A percentile compares a stretch with the other conserved stretches of the same genome.
These are phyloP conservation scores for Neoboletus brunneissimus DNA, from an alignment of 768 basidiomycete genomes.

Conservation along the genomic window DNA sequence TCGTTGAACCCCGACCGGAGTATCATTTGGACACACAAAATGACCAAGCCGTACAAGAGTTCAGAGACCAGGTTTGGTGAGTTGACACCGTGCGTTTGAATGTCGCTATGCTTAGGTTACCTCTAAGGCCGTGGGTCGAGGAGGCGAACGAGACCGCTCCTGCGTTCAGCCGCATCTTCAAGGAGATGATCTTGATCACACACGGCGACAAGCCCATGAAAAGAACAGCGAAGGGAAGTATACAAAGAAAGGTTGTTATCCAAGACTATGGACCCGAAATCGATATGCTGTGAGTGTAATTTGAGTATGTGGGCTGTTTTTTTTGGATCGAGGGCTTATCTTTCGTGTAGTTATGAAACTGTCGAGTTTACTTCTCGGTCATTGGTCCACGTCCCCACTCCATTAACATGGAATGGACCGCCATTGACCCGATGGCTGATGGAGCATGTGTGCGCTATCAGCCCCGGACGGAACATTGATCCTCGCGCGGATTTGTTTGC, in stretches of 20 bases:
- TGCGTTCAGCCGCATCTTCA: constrained; percentile 42
- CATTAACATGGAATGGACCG: neutral
- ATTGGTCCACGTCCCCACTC: neutral
- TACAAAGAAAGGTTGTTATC: constrained; percentile 15
- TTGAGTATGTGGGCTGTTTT: neutral
- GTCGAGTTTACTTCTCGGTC: neutral
- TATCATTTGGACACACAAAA: constrained; percentile 8
- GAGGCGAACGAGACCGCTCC: constrained; percentile 41
- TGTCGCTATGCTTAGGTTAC: neutral
- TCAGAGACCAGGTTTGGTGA: constrained; percentile 24
- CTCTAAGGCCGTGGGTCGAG: constrained; percentile 36
- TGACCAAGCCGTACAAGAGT: constrained; percentile 6
- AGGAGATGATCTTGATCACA: constrained; percentile 50
- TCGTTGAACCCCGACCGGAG: constrained; percentile 27
- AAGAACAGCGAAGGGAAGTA: constrained; percentile 34
- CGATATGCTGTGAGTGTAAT: constrained; percentile 15
- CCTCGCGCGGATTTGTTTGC: constrained; percentile 19
- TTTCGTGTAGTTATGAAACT: constrained; percentile 4
- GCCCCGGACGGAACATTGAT: neutral
- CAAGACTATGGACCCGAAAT: constrained; percentile 29
- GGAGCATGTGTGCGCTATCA: constrained; percentile 2
- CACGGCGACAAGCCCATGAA: constrained; percentile 38
- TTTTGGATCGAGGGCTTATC: neutral
- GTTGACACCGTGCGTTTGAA: neutral
- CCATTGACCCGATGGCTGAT: constrained; percentile 12